These are phyloP conservation scores for Scheffersomyces quercinus DNA, from an alignment of 1,139 yeast species.

Conservation along the genomic window DNA sequence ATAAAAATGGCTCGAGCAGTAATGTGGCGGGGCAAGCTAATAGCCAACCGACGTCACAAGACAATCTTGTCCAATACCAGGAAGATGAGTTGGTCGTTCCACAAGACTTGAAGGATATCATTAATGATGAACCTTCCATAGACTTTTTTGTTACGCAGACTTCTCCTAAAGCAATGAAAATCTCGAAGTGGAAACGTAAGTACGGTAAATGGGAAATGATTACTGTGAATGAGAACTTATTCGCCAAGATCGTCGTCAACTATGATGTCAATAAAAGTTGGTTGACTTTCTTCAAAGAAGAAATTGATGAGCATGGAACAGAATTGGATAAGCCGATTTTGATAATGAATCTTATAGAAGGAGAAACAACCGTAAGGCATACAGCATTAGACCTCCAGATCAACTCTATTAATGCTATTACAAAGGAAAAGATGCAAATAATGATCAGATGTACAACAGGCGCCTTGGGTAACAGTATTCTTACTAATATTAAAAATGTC, in stretches of 20 bases:
- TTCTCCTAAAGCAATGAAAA: constrained; percentile 37
- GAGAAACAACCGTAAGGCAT: constrained; percentile 27
- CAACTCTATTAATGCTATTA: constrained; percentile 32
- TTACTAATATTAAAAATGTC: constrained; percentile 28
- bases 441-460: constrained; percentile 39
- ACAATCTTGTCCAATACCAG: background rate
- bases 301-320: constrained; percentile 32
- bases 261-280: constrained; percentile 34
- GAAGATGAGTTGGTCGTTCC: constrained; percentile 30
- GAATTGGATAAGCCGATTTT: constrained; percentile 39
- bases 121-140: constrained; percentile 41
- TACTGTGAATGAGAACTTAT: constrained; percentile 37
- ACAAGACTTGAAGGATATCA: constrained; percentile 35
- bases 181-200: constrained; percentile 46
- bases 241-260: constrained; percentile 40
- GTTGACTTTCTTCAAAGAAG: constrained; percentile 47
- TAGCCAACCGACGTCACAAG: constrained; percentile 1
- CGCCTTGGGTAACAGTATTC: constrained; percentile 25
- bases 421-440: constrained; percentile 27
- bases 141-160: constrained; percentile 42
- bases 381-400: constrained; percentile 47
- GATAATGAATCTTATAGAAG: constrained; percentile 29
- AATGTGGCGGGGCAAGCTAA: constrained; percentile 3
- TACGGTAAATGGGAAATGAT: constrained; percentile 51
- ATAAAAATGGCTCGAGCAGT: constrained; percentile 14